These are phyloP conservation scores for Kazachstania sp. DNA, from an alignment of 1,139 yeast species.

Conservation along the genomic window DNA sequence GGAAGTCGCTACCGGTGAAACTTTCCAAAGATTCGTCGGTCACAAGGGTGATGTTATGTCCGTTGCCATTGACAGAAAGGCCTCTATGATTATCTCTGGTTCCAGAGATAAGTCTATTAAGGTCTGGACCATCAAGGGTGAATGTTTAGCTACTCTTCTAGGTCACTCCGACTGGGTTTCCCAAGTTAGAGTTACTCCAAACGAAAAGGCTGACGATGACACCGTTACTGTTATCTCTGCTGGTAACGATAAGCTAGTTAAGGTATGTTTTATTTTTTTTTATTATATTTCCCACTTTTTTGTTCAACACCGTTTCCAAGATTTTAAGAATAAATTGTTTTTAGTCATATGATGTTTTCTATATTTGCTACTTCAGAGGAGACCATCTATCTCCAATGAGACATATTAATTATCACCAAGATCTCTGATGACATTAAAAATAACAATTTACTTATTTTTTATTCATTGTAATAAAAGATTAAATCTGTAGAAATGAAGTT, in stretches of 20 bases:
- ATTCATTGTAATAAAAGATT: not conserved
- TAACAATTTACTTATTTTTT: not conserved
- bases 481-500: no score
- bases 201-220: conserved; percentile 41
- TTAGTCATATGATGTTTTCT: conserved; percentile 48
- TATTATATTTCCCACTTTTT: not conserved
- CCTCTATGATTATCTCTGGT: conserved; percentile 97
- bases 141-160: conserved; percentile 85
- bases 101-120: conserved; percentile 98
- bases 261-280: conserved; percentile 60
- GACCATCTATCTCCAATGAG: conserved; percentile 72
- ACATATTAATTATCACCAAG: conserved; percentile 91
- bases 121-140: conserved; percentile 99
- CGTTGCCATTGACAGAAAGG: conserved; percentile 92
- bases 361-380: conserved; percentile 99
- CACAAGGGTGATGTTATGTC: conserved; percentile 97
- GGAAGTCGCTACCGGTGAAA: conserved; percentile 94
- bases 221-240: conserved; percentile 82
- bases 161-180: conserved; percentile 99
- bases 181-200: conserved; percentile 72
- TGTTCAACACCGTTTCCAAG: not conserved
- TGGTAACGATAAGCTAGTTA: conserved; percentile 98
- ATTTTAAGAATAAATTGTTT: not conserved
- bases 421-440: conserved; percentile 63
- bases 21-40: conserved; percentile 93